Conservation (phyloP, 2,329 filamentous ascomycete genomes). For the Hypoxylon rubiginosum region DNA sequence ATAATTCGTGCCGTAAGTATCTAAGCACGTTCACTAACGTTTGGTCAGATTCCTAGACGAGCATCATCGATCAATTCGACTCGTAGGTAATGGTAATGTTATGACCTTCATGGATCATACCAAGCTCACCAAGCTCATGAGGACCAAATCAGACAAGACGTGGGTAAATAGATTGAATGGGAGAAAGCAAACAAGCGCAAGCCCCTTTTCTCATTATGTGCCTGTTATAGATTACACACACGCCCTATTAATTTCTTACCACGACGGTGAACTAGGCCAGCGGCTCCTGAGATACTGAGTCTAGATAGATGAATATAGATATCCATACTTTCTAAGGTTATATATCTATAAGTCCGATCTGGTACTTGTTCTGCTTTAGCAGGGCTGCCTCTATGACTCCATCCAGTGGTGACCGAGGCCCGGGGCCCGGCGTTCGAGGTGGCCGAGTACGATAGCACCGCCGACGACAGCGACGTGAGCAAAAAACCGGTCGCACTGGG, state of each 20-base stretch:
- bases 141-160: neutral
- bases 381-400: too few relatives aligned
- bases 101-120: neutral
- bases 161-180: neutral
- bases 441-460: too few relatives aligned
- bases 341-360: too few relatives aligned
- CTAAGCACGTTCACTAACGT: neutral
- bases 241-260: too few relatives aligned
- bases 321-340: too few relatives aligned
- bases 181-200: neutral
- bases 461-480: neutral
- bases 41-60: neutral
- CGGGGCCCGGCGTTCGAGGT: too few relatives aligned
- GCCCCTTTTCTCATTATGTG: neutral
- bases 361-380: too few relatives aligned
- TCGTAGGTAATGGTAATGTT: neutral
- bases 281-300: too few relatives aligned
- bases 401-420: neutral
- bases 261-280: too few relatives aligned
- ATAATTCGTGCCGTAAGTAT: neutral
- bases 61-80: too few relatives aligned
- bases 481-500: slow-evolving; percentile 31
- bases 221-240: too few relatives aligned
- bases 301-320: too few relatives aligned
- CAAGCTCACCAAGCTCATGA: neutral